Conservation (phyloP, 2,329 filamentous ascomycete genomes). For the Ceratocystis alfenasii region DNA sequence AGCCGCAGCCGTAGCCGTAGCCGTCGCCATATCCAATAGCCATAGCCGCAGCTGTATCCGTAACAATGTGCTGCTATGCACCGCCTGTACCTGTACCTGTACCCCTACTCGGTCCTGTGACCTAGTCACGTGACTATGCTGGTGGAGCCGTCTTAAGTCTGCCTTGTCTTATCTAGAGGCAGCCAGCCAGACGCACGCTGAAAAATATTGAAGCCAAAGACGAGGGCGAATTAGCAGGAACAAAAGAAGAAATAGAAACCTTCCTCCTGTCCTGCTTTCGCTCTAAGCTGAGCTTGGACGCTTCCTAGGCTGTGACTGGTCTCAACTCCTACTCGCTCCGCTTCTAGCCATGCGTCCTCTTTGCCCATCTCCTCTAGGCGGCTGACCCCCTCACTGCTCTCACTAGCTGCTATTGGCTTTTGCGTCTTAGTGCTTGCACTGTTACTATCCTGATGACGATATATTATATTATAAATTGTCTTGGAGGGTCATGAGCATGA, state of each 20-base stretch:
- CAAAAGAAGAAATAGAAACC: not conserved
- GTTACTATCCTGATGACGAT: not conserved
- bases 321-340: not conserved
- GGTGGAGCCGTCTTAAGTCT: no score
- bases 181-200: not conserved
- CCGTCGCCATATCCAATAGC: no score
- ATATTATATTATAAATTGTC: not conserved
- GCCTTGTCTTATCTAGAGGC: no score
- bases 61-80: not conserved
- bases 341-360: not conserved
- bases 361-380: not conserved
- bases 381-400: not conserved
- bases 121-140: not conserved
- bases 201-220: not conserved
- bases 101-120: not conserved
- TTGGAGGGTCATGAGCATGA: no score
- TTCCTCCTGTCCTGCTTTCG: not conserved
- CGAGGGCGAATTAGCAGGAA: not conserved
- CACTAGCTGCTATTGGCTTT: not conserved
- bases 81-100: not conserved
- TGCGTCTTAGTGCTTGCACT: not conserved
- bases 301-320: not conserved
- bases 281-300: constrained; percentile 1
- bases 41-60: no score
- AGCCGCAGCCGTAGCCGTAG: no score